phyloP scores from a whole-genome alignment of 2,329 filamentous ascomycete species.

The Leptodontidium sp. region DNA sequence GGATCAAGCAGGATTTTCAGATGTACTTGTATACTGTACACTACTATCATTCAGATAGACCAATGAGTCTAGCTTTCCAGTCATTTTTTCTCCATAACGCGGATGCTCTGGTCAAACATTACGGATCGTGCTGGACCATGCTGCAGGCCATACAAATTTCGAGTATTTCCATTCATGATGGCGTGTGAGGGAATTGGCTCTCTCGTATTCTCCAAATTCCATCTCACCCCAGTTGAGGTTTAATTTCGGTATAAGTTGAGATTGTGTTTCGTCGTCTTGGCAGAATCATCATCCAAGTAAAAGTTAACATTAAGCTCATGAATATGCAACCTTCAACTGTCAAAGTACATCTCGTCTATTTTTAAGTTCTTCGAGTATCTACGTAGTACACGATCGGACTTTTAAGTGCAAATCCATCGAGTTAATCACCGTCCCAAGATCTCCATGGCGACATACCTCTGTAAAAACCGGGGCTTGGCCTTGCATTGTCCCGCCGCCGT shows the following conservation, averaged over 20 bases:
- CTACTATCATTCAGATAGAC: constrained; percentile 8
- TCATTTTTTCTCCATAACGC: background rate
- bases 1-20: background rate
- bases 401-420: background rate
- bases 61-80: background rate
- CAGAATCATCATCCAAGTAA: background rate
- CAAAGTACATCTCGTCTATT: background rate
- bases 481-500: background rate
- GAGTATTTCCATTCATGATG: background rate
- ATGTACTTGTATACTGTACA: constrained; percentile 20
- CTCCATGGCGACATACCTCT: background rate
- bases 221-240: background rate
- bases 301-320: background rate
- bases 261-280: background rate
- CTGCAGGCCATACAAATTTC: too few species aligned
- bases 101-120: background rate
- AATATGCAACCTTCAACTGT: background rate
- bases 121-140: background rate
- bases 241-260: background rate
- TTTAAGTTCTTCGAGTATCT: background rate
- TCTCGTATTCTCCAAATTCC: background rate
- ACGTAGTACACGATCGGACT: background rate
- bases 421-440: background rate
- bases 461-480: constrained; percentile 2
- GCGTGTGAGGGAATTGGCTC: background rate